These are phyloP conservation scores for Tolypocladium nubicola DNA, from an alignment of 2,329 filamentous ascomycete genomes.

Conservation along the genomic window DNA sequence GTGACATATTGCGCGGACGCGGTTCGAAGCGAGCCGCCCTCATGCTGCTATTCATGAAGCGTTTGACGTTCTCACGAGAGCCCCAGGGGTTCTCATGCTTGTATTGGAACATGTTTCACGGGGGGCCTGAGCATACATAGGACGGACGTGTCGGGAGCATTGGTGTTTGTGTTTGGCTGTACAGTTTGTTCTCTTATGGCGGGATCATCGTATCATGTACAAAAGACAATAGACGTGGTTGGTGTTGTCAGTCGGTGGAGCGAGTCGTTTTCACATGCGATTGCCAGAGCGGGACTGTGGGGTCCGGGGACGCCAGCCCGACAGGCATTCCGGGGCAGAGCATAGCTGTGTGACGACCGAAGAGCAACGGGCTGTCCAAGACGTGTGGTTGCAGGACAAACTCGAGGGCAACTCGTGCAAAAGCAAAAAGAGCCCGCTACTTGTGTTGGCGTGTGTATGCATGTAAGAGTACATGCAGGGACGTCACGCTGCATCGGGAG, in stretches of 20 bases:
- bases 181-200: background rate
- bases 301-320: too few species aligned
- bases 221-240: background rate
- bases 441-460: too few species aligned
- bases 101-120: background rate
- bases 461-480: too few species aligned
- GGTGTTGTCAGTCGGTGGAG: background rate
- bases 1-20: background rate
- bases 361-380: background rate
- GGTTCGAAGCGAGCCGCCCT: background rate
- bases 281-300: background rate
- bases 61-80: background rate
- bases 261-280: background rate
- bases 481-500: background rate
- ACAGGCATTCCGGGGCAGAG: background rate
- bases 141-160: background rate
- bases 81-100: background rate
- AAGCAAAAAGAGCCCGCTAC: background rate
- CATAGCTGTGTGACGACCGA: background rate
- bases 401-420: background rate
- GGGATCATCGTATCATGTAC: background rate
- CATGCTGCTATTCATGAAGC: background rate
- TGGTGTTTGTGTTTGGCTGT: background rate
- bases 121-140: background rate
- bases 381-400: background rate